These are phyloP conservation scores for Globisporangium radiosum DNA, from an alignment of 352 stramenopile genomes.

Conservation along the genomic window DNA sequence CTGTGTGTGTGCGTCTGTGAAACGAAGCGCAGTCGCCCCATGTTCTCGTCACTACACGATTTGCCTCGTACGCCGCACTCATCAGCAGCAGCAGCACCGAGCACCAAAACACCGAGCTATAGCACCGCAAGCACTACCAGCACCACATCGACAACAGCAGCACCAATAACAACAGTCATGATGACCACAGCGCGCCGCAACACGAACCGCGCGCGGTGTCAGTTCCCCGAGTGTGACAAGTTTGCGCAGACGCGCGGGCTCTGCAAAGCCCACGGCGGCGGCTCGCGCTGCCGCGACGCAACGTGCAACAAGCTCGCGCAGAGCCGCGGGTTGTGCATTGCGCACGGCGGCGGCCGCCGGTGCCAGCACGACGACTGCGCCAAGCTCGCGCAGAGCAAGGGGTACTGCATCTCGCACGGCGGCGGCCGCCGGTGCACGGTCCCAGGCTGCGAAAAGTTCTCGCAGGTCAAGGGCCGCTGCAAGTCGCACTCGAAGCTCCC, in stretches of 20 bases:
- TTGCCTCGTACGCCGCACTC: constrained; percentile 17
- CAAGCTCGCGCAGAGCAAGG: constrained; percentile 75
- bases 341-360: constrained; percentile 64
- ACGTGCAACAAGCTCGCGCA: constrained; percentile 80
- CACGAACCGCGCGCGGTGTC: constrained; percentile 67
- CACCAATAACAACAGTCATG: constrained; percentile 14
- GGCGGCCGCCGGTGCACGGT: constrained; percentile 69
- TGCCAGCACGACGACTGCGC: constrained; percentile 67
- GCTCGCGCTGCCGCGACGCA: constrained; percentile 67
- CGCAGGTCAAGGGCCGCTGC: constrained; percentile 81
- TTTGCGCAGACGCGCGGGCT: constrained; percentile 77
- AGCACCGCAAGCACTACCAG: constrained; percentile 11
- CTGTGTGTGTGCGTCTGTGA: background rate
- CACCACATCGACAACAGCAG: constrained; percentile 15
- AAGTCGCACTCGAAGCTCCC: constrained; percentile 82
- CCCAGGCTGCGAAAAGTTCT: constrained; percentile 80
- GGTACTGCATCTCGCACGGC: constrained; percentile 79
- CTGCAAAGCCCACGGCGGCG: constrained; percentile 82
- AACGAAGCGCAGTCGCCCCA: background rate
- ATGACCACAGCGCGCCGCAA: constrained; percentile 35
- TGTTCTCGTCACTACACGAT: constrained; percentile 26
- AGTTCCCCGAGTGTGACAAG: constrained; percentile 70
- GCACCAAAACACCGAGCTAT: background rate
- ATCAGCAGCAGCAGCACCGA: constrained; percentile 14
- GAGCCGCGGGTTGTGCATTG: constrained; percentile 70